Conservation (phyloP, 2,329 filamentous ascomycete genomes). For the Plectosphaerella cucumerina region DNA sequence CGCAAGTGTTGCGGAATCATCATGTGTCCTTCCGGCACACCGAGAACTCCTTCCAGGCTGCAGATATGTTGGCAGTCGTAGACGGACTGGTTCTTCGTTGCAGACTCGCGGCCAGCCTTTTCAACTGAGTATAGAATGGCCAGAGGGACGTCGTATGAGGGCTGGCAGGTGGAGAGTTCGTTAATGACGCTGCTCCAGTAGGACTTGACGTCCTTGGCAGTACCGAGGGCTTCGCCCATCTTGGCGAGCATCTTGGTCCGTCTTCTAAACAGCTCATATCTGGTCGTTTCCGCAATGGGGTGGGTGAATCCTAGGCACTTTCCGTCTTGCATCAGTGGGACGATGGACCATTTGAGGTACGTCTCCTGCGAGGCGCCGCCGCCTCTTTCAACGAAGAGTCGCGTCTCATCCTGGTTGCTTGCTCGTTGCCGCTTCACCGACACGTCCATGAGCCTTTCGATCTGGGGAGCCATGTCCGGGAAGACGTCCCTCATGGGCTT, state of each 20-base stretch:
- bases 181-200: conserved; percentile 43
- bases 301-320: conserved; percentile 42
- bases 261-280: conserved; percentile 41
- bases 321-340: conserved; percentile 38
- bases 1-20: conserved; percentile 33
- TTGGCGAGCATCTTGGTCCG: conserved; percentile 45
- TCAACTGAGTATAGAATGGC: conserved; percentile 48
- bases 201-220: conserved; percentile 38
- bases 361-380: conserved; percentile 40
- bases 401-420: conserved; percentile 37
- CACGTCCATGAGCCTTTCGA: conserved; percentile 32
- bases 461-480: conserved; percentile 51
- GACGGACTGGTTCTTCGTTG: conserved; percentile 15
- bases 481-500: conserved; percentile 44
- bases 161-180: conserved; percentile 36
- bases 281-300: conserved; percentile 41
- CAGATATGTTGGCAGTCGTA: conserved; percentile 30
- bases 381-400: conserved; percentile 38
- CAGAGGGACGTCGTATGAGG: conserved; percentile 44
- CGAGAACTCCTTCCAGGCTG: conserved; percentile 39
- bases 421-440: conserved; percentile 23
- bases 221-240: conserved; percentile 39
- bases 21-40: conserved; percentile 37
- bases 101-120: conserved; percentile 21
- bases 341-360: conserved; percentile 43